phyloP scores from a whole-genome alignment of 1,284 basidiomycete genomes.

The Cystobasidiaceae sp. region DNA sequence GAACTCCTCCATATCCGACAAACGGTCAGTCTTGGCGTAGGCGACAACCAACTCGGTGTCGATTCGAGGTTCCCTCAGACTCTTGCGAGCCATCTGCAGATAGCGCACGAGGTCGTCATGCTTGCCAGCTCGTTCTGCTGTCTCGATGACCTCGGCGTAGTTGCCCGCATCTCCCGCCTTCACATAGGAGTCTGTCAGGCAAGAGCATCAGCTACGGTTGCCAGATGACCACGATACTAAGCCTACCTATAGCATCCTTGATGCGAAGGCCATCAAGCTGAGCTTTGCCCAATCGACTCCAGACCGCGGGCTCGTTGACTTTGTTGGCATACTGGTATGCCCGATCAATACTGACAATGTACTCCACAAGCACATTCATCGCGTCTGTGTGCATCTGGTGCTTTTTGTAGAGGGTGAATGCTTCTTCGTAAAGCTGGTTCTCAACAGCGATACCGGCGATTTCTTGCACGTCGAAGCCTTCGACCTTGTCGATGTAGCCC shows the following conservation, averaged over 20 bases:
- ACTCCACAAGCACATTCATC: constrained; percentile 96
- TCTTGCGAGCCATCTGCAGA: constrained; percentile 99
- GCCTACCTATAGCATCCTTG: constrained; percentile 89
- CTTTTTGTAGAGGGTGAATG: constrained; percentile 93
- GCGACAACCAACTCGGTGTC: constrained; percentile 96
- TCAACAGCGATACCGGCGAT: constrained; percentile 97
- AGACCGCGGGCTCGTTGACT: constrained; percentile 93
- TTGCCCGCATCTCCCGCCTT: constrained; percentile 96
- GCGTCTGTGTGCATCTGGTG: constrained; percentile 88
- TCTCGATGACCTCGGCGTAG: constrained; percentile 94
- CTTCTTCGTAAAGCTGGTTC: constrained; percentile 93
- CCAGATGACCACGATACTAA: not conserved
- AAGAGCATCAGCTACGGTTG: not conserved
- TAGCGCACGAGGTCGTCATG: constrained; percentile 96
- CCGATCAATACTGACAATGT: constrained; percentile 95
- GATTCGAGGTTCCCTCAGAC: constrained; percentile 92
- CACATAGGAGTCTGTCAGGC: constrained; percentile 82
- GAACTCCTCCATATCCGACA: constrained; percentile 99
- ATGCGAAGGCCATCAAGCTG: constrained; percentile 97
- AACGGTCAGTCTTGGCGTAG: constrained; percentile 91
- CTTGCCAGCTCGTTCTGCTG: constrained; percentile 90
- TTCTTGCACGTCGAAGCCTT: constrained; percentile 90
- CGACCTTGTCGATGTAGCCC: constrained; percentile 93
- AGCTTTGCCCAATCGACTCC: constrained; percentile 97
- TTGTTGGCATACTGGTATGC: constrained; percentile 95